Percentiles rank a stretch among this genome's conserved stretches.
phyloP scores from a whole-genome alignment of 2,329 filamentous ascomycete species.

The Fusarium nurragi region DNA sequence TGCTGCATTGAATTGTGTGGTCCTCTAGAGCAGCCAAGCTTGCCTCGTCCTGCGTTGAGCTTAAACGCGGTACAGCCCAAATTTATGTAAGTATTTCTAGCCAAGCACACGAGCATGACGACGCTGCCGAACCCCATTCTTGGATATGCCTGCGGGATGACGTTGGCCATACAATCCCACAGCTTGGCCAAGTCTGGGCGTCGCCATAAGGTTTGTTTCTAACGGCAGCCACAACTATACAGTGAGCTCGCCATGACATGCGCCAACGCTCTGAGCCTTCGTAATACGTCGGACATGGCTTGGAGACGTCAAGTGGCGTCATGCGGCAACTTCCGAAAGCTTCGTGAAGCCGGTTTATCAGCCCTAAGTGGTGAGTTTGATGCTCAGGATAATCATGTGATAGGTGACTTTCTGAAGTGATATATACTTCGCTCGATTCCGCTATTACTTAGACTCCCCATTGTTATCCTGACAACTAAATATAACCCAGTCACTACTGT shows the following conservation, averaged over 20 bases:
- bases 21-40: too few species aligned
- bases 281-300: background rate
- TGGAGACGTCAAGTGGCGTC: conserved; percentile 8
- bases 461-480: background rate
- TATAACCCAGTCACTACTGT: background rate
- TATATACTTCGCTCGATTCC: background rate
- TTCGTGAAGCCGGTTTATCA: background rate
- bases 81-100: background rate
- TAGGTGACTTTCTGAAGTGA: background rate
- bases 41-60: too few species aligned
- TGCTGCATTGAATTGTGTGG: too few species aligned
- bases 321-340: conserved; percentile 5
- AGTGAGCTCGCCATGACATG: conserved; percentile 8
- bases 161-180: background rate
- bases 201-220: conserved; percentile 9
- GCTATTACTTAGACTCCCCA: background rate
- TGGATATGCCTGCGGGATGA: conserved; percentile 1
- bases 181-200: conserved; percentile 13
- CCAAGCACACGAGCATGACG: conserved; percentile 3
- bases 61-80: too few species aligned
- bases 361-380: background rate
- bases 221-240: conserved; percentile 8
- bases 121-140: conserved; percentile 6
- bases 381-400: background rate
- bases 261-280: conserved; percentile 14